phyloP scores from a whole-genome alignment of 805 yeast species.

The Saccharomycopsis synnaedendra region DNA sequence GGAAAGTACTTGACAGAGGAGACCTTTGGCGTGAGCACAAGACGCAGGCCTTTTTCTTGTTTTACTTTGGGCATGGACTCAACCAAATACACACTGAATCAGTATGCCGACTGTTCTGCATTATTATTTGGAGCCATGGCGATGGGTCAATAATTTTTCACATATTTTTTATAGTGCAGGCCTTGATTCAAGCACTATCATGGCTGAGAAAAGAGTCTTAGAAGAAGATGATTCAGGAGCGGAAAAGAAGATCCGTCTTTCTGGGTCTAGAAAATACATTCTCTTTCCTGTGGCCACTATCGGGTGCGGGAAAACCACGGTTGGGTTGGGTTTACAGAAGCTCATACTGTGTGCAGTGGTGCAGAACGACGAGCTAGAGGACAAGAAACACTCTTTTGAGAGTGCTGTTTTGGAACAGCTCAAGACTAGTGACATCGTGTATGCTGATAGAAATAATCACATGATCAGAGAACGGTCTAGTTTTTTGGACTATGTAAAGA shows the following conservation, averaged over 20 bases:
- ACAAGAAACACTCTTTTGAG: constrained; percentile 35
- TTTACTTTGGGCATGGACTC: too few species aligned
- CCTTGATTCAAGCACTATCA: too few species aligned
- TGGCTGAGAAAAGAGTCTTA: neutral
- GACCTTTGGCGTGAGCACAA: too few species aligned
- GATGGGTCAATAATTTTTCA: too few species aligned
- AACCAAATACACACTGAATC: too few species aligned
- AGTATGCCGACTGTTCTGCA: too few species aligned
- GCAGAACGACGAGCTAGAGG: constrained; percentile 68
- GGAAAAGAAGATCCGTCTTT: neutral
- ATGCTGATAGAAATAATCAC: constrained; percentile 81
- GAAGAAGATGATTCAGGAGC: neutral
- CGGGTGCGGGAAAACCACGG: constrained; percentile 93
- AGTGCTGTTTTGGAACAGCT: constrained; percentile 27
- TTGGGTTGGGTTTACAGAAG: constrained; percentile 44
- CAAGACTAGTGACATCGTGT: constrained; percentile 34
- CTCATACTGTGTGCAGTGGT: constrained; percentile 58
- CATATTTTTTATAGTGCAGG: too few species aligned
- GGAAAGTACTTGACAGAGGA: too few species aligned
- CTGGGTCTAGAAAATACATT: constrained; percentile 33
- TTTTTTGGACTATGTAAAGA: constrained; percentile 41
- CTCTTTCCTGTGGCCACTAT: constrained; percentile 79
- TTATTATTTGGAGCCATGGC: too few species aligned
- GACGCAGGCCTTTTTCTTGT: too few species aligned
- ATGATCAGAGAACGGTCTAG: constrained; percentile 56